Percentiles rank a stretch among this genome's conserved stretches.
Conservation (phyloP, 2,329 filamentous ascomycete genomes). For the Elsinoe necatrix region DNA sequence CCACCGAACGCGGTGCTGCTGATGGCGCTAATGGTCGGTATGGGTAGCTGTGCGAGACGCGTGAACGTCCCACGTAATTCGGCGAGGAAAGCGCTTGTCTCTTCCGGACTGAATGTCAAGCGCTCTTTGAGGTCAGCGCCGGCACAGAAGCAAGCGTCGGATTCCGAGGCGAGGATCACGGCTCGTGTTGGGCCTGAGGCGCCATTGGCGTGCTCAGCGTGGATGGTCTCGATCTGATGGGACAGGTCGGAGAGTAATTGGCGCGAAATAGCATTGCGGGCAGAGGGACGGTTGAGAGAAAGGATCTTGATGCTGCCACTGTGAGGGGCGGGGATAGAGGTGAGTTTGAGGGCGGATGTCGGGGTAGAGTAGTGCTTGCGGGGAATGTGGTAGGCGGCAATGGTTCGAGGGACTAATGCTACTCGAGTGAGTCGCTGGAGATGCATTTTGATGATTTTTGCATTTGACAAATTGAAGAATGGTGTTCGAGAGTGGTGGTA, state of each 20-base stretch:
- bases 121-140: slow-evolving; percentile 92
- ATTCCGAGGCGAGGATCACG: slow-evolving; percentile 72
- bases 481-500: neutral
- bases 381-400: neutral
- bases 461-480: neutral
- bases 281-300: slow-evolving; percentile 72
- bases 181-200: slow-evolving; percentile 60
- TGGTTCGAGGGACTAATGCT: neutral
- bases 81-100: slow-evolving; percentile 74
- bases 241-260: slow-evolving; percentile 65
- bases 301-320: slow-evolving; percentile 81
- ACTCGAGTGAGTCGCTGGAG: neutral
- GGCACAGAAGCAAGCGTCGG: slow-evolving; percentile 85
- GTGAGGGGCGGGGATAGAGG: slow-evolving; percentile 66
- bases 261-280: slow-evolving; percentile 84
- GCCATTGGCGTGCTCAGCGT: slow-evolving; percentile 40
- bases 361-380: slow-evolving; percentile 19
- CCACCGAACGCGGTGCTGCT: slow-evolving; percentile 82
- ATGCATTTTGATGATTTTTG: neutral
- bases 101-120: slow-evolving; percentile 62
- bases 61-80: slow-evolving; percentile 69
- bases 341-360: slow-evolving; percentile 51
- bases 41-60: slow-evolving; percentile 63
- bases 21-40: slow-evolving; percentile 85
- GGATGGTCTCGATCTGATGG: slow-evolving; percentile 63